Conservation (phyloP, 2,329 filamentous ascomycete species). For the Phialophora macrospora region DNA sequence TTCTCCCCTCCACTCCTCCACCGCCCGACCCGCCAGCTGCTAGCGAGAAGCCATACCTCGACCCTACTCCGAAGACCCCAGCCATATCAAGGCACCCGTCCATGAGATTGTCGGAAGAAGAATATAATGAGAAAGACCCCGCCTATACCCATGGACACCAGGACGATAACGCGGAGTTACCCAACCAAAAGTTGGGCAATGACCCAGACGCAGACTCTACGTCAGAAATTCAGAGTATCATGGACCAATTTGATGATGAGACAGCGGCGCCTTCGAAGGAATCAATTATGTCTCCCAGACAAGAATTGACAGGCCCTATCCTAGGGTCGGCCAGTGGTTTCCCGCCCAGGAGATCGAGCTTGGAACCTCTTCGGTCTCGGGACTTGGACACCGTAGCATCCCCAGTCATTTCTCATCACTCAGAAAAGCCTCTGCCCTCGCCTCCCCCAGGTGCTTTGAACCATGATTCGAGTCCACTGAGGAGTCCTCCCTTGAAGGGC, state of each 20-base stretch:
- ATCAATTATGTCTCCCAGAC: slow-evolving; percentile 88
- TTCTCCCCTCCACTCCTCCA: slow-evolving; percentile 46
- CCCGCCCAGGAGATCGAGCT: slow-evolving; percentile 82
- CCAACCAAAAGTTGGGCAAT: slow-evolving; percentile 44
- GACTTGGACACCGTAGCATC: slow-evolving; percentile 44
- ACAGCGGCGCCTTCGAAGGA: slow-evolving; percentile 73
- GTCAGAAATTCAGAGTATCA: slow-evolving; percentile 94
- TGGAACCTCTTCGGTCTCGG: slow-evolving; percentile 68
- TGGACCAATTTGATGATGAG: slow-evolving; percentile 88
- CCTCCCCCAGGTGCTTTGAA: slow-evolving; percentile 41
- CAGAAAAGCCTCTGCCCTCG: slow-evolving; percentile 37
- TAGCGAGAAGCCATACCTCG: slow-evolving; percentile 59
- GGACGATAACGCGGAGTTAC: slow-evolving; percentile 62
- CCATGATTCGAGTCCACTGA: slow-evolving; percentile 37
- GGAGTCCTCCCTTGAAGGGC: slow-evolving; percentile 41
- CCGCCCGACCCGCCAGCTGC: slow-evolving; percentile 50
- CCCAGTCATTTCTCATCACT: slow-evolving; percentile 25
- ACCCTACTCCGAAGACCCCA: slow-evolving; percentile 55
- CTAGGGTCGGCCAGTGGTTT: slow-evolving; percentile 70
- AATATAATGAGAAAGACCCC: slow-evolving; percentile 39
- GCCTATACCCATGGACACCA: slow-evolving; percentile 45
- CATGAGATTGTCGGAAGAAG: slow-evolving; percentile 20
- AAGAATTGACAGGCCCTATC: slow-evolving; percentile 81
- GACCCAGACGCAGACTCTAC: slow-evolving; percentile 65
- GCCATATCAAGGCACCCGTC: slow-evolving; percentile 48